These are phyloP conservation scores for Polytolypa hystricis DNA, from an alignment of 2,329 filamentous ascomycete genomes.

Conservation along the genomic window DNA sequence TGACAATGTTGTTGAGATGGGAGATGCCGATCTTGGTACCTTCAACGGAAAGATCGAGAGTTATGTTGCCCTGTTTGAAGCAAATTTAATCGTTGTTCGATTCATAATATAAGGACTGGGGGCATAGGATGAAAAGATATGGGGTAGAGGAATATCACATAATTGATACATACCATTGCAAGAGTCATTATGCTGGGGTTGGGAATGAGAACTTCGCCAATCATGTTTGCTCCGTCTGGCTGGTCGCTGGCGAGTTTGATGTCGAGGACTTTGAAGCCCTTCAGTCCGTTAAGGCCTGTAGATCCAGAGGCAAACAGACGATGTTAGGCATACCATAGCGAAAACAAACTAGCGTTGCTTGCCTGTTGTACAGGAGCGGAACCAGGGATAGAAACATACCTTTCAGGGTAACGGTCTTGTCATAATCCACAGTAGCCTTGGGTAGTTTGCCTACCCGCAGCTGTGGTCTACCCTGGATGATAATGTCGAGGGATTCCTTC, in stretches of 20 bases:
- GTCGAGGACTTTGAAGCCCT: constrained; percentile 39
- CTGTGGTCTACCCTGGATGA: constrained; percentile 41
- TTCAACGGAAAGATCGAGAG: constrained; percentile 41
- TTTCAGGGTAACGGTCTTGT: constrained; percentile 47
- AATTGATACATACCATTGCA: constrained; percentile 30
- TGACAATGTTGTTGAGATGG: constrained; percentile 39
- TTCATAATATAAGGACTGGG: too few relatives aligned
- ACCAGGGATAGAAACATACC: constrained; percentile 35
- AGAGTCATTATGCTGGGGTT: constrained; percentile 50
- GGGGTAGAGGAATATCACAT: background rate
- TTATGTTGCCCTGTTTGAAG: constrained; percentile 46
- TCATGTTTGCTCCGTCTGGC: constrained; percentile 41
- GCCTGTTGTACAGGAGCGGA: too few relatives aligned
- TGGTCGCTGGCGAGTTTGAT: constrained; percentile 33
- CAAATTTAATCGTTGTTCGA: too few relatives aligned
- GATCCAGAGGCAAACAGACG: too few relatives aligned
- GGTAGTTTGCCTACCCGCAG: constrained; percentile 43
- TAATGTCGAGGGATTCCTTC: constrained; percentile 39
- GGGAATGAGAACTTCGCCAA: constrained; percentile 44
- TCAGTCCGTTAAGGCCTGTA: constrained; percentile 48
- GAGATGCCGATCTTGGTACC: constrained; percentile 39
- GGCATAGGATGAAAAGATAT: background rate
- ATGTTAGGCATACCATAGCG: too few relatives aligned
- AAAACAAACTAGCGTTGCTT: too few relatives aligned
- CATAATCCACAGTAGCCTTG: constrained; percentile 41